Base-by-base conservation (phyloP, 202 grass and related monocot species). In the Bolboschoenoplectus hybrid region DNA sequence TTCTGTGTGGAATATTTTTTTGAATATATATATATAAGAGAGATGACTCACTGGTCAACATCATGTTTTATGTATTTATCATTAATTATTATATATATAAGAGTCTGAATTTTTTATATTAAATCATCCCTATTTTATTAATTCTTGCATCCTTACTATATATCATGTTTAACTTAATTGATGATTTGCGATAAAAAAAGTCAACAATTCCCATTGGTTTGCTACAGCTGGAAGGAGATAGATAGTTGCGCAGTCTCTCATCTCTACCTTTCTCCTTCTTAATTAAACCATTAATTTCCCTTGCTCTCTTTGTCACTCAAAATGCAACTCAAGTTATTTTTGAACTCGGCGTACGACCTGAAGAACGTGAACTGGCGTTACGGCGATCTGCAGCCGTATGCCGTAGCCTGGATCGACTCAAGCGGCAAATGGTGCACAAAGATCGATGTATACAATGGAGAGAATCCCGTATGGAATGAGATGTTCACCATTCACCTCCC, bases 331-430 rank as follows among this genome's bases (percentile, higher is more conserved):
- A 86, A 94, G 80, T 39, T 97, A 0, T 92, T 81, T 4, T 66
- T 97, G 5, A 81, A 67, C 7, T 83, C 89, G 0, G 95, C 89
- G 0, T 91, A 66, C 0, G 92, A 97, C 56, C 92, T 97, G 7
- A 94, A 97, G 92, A 97, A 97, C 84, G 91, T 97, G 45, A 97
- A 97, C 91, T 97, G 95, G 92, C 92, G 89, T 40, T 56, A 90
- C 78, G 95, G 95, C 74, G 82, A 89, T 12, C 91, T 94, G 10
- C 86, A 85, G 74, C 91, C 91, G 3, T 97, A 97, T 82, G 91
- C 91, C 35, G 88, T 97, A 14, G 17, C 78, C 1, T 97, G 91
- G 95, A 10, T 97, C 41, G 92, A 97, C 88, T 20, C 49, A 7
- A 84, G 88, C 32, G 47, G 77, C 4, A 89, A 83, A 86, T 60